Conservation (phyloP, 257 asterid species). For the Mitragyna speciosa region DNA sequence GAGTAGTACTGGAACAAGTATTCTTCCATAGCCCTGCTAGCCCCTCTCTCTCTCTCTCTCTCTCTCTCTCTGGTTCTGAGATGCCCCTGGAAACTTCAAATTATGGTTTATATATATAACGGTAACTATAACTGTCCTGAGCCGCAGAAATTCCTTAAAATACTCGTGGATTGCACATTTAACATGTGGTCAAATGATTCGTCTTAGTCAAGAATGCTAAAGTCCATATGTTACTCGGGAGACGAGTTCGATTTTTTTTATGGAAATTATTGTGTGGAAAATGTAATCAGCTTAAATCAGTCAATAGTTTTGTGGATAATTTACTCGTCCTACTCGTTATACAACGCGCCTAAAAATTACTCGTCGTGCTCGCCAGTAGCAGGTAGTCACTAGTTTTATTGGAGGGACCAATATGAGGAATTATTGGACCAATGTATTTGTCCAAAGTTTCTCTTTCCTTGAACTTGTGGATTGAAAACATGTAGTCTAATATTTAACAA, state of each 20-base stretch:
- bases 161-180: conserved; percentile 7
- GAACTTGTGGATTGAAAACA: not conserved
- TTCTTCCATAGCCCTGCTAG: conserved; percentile 33
- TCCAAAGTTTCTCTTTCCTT: no score
- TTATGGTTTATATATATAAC: conserved; percentile 2
- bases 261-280: not conserved
- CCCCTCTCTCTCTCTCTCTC: not conserved
- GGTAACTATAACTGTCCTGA: conserved; percentile 18
- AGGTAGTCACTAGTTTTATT: no score
- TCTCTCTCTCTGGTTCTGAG: not conserved
- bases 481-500: not conserved
- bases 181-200: conserved; percentile 26
- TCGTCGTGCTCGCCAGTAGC: no score
- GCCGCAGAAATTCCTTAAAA: not conserved
- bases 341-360: not conserved
- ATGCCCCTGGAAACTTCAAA: not conserved
- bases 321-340: not conserved
- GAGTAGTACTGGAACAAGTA: conserved; percentile 25
- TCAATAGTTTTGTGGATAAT: not conserved
- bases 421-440: not conserved
- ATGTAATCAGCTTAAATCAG: no score
- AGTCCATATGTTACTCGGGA: not conserved
- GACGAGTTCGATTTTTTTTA: not conserved
- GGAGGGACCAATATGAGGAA: no score
- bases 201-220: conserved; percentile 2